Conservation (phyloP, 2,329 filamentous ascomycete species). For the Cryoendolithus antarcticus region DNA sequence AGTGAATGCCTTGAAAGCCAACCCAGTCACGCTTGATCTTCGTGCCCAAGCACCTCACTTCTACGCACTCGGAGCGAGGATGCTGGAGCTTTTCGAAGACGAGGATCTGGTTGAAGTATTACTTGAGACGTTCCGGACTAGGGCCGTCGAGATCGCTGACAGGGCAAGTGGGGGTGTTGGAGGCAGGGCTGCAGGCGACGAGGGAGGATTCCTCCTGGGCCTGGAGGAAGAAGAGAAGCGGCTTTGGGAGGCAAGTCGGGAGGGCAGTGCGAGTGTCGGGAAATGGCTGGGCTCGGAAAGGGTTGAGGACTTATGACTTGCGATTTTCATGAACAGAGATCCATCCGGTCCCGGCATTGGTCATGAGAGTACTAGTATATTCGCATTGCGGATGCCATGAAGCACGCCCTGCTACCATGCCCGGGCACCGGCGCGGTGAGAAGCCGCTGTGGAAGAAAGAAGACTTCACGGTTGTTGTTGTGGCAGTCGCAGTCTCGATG, state of each 20-base stretch:
- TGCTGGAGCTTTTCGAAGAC: constrained; percentile 86
- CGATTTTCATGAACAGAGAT: too few relatives aligned
- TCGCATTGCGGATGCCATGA: too few relatives aligned
- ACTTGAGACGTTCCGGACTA: constrained; percentile 59
- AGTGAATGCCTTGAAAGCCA: constrained; percentile 79
- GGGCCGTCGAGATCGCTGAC: constrained; percentile 72
- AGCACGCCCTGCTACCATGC: too few relatives aligned
- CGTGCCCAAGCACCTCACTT: constrained; percentile 76
- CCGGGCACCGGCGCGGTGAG: too few relatives aligned
- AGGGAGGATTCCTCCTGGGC: constrained; percentile 35
- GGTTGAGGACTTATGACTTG: too few relatives aligned
- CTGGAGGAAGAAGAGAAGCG: constrained; percentile 82
- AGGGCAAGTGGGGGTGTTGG: constrained; percentile 53
- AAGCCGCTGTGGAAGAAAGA: too few relatives aligned
- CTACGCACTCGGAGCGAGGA: constrained; percentile 71
- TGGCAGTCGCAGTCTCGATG: too few relatives aligned
- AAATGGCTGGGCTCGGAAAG: constrained; percentile 23
- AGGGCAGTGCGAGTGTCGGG: constrained; percentile 33
- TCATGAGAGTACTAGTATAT: too few relatives aligned
- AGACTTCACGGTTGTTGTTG: too few relatives aligned
- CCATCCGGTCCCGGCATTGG: too few relatives aligned
- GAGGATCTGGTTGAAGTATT: constrained; percentile 59
- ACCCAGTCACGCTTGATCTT: constrained; percentile 73
- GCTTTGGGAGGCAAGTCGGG: constrained; percentile 36
- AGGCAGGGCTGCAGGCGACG: too few relatives aligned